A percentile compares a stretch with the other conserved stretches of the same genome.
These are phyloP conservation scores for Begonia masoniana DNA, from an alignment of 306 rosid genomes.

Conservation along the genomic window DNA sequence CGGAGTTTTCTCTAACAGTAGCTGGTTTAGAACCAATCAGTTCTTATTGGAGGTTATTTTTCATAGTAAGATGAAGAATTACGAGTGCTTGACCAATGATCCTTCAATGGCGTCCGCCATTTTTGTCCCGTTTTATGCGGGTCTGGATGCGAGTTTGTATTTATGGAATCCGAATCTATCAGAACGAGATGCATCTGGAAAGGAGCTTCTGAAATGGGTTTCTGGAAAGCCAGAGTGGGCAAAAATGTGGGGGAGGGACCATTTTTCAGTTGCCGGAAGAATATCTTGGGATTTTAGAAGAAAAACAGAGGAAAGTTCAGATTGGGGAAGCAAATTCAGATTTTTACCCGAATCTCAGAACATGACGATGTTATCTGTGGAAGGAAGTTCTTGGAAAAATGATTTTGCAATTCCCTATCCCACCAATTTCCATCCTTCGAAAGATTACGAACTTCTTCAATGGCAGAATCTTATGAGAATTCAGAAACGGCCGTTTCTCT, in stretches of 20 bases:
- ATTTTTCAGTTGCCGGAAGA: conserved; percentile 71
- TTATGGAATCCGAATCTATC: conserved; percentile 50
- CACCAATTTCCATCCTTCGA: conserved; percentile 58
- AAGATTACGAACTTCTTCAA: conserved; percentile 17
- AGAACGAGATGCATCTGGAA: conserved; percentile 44
- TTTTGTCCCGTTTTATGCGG: conserved; percentile 80
- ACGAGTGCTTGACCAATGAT: conserved; percentile 52
- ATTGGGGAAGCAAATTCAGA: conserved; percentile 79
- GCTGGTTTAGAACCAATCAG: conserved; percentile 72
- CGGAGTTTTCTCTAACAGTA: conserved; percentile 27
- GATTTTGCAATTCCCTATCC: conserved; percentile 84
- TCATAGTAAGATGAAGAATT: conserved; percentile 53
- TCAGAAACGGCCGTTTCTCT: conserved; percentile 31
- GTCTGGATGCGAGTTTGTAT: conserved; percentile 67
- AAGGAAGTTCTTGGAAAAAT: conserved; percentile 79
- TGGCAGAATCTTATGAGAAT: conserved; percentile 44
- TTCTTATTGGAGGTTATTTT: conserved; percentile 71
- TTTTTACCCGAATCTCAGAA: conserved; percentile 61
- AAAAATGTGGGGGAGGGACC: conserved; percentile 75
- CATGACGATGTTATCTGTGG: conserved; percentile 81
- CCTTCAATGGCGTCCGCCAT: conserved; percentile 57
- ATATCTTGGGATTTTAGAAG: conserved; percentile 94
- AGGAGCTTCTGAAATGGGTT: conserved; percentile 41
- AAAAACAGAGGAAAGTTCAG: conserved; percentile 30
- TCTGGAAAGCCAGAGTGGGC: conserved; percentile 41